A percentile compares a stretch with the other conserved stretches of the same genome.
phyloP scores from a whole-genome alignment of 2,329 filamentous ascomycete species.

The Alternaria triticina region DNA sequence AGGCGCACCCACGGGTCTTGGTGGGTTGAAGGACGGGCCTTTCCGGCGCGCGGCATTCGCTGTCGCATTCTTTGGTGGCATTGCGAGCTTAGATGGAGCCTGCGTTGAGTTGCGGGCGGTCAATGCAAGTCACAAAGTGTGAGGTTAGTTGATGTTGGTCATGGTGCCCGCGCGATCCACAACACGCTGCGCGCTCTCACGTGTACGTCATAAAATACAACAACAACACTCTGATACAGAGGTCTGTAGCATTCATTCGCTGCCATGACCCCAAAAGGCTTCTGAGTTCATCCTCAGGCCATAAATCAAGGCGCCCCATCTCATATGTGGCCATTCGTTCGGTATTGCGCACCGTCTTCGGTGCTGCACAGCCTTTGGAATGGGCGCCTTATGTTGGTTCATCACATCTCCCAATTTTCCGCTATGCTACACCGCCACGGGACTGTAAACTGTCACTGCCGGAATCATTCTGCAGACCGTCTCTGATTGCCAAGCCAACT shows the following conservation, averaged over 20 bases:
- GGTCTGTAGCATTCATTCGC: neutral
- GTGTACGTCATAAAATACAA: slow-evolving; percentile 5
- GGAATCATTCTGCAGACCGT: neutral
- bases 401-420: neutral
- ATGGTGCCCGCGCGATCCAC: neutral
- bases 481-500: neutral
- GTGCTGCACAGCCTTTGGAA: neutral
- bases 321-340: neutral
- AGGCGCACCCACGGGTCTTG: slow-evolving; percentile 40
- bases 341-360: neutral
- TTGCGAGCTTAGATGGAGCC: slow-evolving; percentile 6
- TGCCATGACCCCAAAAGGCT: neutral
- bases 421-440: neutral
- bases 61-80: slow-evolving; percentile 36
- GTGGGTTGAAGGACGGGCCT: slow-evolving; percentile 47
- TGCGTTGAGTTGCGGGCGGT: neutral
- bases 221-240: neutral
- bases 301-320: neutral
- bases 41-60: slow-evolving; percentile 33
- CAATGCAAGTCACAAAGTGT: neutral
- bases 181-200: slow-evolving; percentile 14
- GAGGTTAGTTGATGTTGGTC: neutral
- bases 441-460: neutral
- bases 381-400: neutral
- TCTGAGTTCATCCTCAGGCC: neutral